phyloP scores from a whole-genome alignment of 208 protist species.

The Wallacemonas rigidus region DNA sequence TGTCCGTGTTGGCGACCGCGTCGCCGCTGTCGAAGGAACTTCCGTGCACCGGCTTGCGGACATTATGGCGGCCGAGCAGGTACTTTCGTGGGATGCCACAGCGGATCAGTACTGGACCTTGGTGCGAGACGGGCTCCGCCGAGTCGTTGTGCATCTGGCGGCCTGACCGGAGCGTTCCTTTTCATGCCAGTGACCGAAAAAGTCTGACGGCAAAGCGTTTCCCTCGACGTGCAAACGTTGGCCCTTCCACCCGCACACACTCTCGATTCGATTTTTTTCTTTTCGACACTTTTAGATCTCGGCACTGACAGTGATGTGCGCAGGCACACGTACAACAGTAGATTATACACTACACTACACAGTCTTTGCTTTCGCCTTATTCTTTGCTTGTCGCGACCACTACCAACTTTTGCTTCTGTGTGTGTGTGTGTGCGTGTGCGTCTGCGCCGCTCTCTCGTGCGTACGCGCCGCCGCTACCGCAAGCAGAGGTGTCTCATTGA shows the following conservation, averaged over 20 bases:
- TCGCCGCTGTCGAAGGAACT: constrained; percentile 5
- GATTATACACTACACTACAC: too few species aligned
- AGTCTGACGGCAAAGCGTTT: too few species aligned
- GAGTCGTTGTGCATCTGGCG: background rate
- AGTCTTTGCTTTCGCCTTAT: background rate
- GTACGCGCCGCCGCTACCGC: too few species aligned
- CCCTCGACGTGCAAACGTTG: too few species aligned
- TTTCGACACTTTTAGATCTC: background rate
- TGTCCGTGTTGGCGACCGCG: constrained; percentile 10
- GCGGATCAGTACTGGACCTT: constrained; percentile 14
- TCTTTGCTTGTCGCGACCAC: constrained; percentile 5
- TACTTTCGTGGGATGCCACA: background rate
- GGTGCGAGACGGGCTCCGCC: background rate
- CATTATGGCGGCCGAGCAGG: background rate
- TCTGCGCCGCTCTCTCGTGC: too few species aligned
- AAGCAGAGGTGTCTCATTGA: too few species aligned
- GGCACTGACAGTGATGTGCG: too few species aligned
- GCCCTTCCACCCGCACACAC: background rate
- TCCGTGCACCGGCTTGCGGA: background rate
- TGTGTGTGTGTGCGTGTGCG: background rate
- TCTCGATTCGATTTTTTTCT: background rate
- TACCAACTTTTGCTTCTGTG: background rate
- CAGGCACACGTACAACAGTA: too few species aligned
- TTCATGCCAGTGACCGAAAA: too few species aligned
- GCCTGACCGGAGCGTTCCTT: background rate